Percentiles rank a stretch among this genome's conserved stretches.
Conservation (phyloP, 805 yeast species). For the Candida argentea region DNA sequence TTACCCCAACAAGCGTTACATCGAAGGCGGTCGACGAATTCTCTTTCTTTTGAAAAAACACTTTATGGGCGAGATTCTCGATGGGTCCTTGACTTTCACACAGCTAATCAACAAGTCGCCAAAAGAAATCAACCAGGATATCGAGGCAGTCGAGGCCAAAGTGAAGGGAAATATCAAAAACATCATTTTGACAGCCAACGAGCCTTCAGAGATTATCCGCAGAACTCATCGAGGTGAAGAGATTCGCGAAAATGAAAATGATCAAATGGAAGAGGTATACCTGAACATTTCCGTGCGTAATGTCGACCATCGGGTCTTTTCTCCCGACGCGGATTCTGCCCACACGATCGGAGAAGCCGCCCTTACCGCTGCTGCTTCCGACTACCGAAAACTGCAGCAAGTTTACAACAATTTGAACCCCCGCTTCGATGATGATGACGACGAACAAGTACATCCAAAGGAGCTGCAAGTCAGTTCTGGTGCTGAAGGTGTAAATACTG, state of each 20-base stretch:
- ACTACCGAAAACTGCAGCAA: conserved; percentile 1
- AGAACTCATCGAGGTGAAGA: conserved; percentile 88
- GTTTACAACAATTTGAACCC: conserved; percentile 13
- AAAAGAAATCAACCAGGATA: conserved; percentile 74
- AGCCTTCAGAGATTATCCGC: conserved; percentile 50
- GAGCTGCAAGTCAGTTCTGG: conserved; percentile 3
- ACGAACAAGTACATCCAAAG: conserved; percentile 11
- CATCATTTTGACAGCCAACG: conserved; percentile 51
- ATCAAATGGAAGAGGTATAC: conserved; percentile 15
- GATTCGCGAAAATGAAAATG: conserved; percentile 41
- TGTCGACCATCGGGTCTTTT: conserved; percentile 28
- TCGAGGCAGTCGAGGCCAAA: conserved; percentile 58
- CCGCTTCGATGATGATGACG: conserved; percentile 16
- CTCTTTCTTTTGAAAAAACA: conserved; percentile 55
- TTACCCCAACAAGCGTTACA: conserved; percentile 34
- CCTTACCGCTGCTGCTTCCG: neutral
- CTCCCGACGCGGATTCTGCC: conserved; percentile 7
- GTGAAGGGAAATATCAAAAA: conserved; percentile 62
- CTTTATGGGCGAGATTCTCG: conserved; percentile 48
- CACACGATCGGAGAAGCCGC: neutral
- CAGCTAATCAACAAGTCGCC: conserved; percentile 56
- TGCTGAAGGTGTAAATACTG: conserved; percentile 1
- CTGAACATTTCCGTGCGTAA: conserved; percentile 18
- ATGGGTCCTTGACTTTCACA: conserved; percentile 41
- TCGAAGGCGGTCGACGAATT: conserved; percentile 59